Percentiles rank a stretch among this genome's conserved stretches.
Conservation (phyloP, 2,329 filamentous ascomycete species). For the Periglandula ipomoeae region DNA sequence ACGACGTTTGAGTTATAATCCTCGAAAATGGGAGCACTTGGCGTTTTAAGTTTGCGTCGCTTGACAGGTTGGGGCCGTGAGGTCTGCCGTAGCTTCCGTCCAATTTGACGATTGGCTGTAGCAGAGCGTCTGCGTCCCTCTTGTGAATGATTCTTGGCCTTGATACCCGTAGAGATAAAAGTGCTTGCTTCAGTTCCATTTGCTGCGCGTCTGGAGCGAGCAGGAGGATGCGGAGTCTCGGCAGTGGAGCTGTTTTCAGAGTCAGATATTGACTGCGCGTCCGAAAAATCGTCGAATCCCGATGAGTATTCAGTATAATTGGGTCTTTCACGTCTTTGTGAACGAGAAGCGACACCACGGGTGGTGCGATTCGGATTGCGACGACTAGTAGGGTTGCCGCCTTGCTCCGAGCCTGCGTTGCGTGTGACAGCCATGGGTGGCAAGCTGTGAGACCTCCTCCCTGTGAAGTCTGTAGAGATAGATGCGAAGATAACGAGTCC, state of each 20-base stretch:
- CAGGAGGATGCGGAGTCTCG: not conserved
- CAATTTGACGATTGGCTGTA: not conserved
- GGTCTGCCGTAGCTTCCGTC: conserved; percentile 14
- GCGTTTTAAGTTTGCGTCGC: conserved; percentile 6
- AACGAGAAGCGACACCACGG: conserved; percentile 6
- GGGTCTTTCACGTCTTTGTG: conserved; percentile 3
- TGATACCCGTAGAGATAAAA: not conserved
- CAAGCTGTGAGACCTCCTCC: not conserved
- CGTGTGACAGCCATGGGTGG: conserved; percentile 20
- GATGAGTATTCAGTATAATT: conserved; percentile 8
- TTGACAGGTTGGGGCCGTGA: conserved; percentile 9
- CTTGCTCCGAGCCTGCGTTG: conserved; percentile 6
- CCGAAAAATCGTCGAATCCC: not conserved
- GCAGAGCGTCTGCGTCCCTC: not conserved
- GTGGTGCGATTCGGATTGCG: conserved; percentile 16
- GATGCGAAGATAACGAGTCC: not conserved
- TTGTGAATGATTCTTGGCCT: too few species aligned
- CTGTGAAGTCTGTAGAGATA: not conserved
- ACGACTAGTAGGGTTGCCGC: conserved; percentile 11
- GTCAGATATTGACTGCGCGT: conserved; percentile 1
- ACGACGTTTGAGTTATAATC: conserved; percentile 7
- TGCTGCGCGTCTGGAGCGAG: not conserved
- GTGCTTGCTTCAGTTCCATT: not conserved
- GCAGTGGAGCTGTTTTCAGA: not conserved
- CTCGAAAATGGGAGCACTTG: not conserved